phyloP scores from a whole-genome alignment of 129 eudicot species.

The Glebionis coronaria region DNA sequence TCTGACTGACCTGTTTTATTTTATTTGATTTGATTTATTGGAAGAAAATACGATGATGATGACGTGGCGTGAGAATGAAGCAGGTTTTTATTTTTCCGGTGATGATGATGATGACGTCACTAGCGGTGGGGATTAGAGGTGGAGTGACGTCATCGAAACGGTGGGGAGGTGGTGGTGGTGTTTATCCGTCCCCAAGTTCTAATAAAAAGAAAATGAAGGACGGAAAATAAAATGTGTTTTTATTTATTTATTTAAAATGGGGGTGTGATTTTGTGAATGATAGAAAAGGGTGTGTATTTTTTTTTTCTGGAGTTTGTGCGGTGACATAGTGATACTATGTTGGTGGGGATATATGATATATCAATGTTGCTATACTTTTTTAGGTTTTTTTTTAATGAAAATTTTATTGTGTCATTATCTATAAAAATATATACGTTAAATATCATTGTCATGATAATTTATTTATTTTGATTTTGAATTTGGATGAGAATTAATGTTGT shows the following conservation, averaged over 20 bases:
- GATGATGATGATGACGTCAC: no score
- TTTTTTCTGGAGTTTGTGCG: conserved; percentile 29
- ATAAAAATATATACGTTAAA: neutral
- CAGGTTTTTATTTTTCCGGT: no score
- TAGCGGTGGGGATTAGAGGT: no score
- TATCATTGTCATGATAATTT: no score
- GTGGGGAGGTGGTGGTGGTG: no score
- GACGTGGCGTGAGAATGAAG: neutral
- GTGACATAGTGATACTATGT: conserved; percentile 35
- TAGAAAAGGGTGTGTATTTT: no score
- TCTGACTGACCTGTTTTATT: no score
- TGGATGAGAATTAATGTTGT: no score
- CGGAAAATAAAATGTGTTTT: neutral
- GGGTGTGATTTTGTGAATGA: neutral
- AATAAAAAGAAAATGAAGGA: conserved; percentile 20
- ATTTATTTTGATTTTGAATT: no score
- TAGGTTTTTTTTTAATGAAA: neutral
- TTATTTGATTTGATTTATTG: no score
- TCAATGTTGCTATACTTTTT: conserved; percentile 27
- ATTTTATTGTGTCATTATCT: neutral
- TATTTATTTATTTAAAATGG: neutral
- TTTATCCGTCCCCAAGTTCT: conserved; percentile 22
- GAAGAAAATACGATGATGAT: neutral
- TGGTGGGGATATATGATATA: conserved; percentile 21
- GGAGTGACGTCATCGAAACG: no score